These are phyloP conservation scores for Glycine tomentella DNA, from an alignment of 306 rosid species.

Conservation along the genomic window DNA sequence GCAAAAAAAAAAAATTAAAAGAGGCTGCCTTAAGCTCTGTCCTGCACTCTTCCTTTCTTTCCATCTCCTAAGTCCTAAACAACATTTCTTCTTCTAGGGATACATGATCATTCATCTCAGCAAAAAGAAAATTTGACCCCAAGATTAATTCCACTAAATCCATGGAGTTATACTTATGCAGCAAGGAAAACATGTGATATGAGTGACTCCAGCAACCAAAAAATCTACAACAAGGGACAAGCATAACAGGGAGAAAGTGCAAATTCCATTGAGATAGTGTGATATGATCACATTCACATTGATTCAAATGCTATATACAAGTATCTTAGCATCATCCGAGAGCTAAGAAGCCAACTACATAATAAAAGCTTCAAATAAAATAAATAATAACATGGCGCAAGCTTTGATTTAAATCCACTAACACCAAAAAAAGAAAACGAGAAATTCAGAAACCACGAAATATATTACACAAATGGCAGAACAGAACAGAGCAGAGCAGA, in stretches of 20 bases:
- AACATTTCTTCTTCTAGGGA: not conserved
- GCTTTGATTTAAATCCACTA: constrained; percentile 44
- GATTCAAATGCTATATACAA: constrained; percentile 54
- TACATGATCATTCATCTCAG: not conserved
- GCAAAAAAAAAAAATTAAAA: too few relatives aligned
- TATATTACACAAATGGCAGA: constrained; percentile 51
- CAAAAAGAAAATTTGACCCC: not conserved
- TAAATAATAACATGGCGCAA: constrained; percentile 52
- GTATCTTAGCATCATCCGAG: constrained; percentile 35
- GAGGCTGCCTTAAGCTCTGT: not conserved
- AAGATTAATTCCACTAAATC: not conserved
- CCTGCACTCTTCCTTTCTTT: not conserved
- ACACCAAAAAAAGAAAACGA: not conserved
- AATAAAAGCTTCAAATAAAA: constrained; percentile 50
- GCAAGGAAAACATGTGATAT: not conserved
- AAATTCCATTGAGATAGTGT: constrained; percentile 47
- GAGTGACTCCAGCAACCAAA: not conserved
- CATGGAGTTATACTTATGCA: not conserved
- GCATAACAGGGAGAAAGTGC: constrained; percentile 20
- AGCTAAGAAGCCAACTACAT: constrained; percentile 48
- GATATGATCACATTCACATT: constrained; percentile 42
- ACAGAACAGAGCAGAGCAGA: not conserved
- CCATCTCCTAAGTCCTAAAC: constrained; percentile 4
- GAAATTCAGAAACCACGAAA: constrained; percentile 31
- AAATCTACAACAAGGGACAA: not conserved